Percentiles rank a stretch among this genome's conserved stretches.
Conservation (phyloP, 2,329 filamentous ascomycete genomes). For the Penicillium sp. region DNA sequence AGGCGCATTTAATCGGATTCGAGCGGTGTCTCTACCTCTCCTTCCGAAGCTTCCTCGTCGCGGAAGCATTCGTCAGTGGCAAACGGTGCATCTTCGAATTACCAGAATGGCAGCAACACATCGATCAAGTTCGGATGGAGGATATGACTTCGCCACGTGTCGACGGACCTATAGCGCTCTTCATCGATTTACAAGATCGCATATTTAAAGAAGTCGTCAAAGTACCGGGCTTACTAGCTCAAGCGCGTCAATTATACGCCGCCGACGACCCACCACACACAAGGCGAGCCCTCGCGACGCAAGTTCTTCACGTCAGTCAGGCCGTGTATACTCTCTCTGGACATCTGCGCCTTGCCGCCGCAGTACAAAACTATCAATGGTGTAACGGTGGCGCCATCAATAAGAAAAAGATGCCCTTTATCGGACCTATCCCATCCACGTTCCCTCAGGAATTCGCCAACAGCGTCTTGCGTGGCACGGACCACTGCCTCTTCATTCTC, state of each 20-base stretch:
- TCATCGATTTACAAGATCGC: slow-evolving; percentile 31
- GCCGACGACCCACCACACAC: slow-evolving; percentile 4
- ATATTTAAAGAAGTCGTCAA: slow-evolving; percentile 32
- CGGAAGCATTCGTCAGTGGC: slow-evolving; percentile 36
- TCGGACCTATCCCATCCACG: slow-evolving; percentile 28
- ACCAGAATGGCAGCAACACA: slow-evolving; percentile 37
- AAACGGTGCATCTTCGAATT: slow-evolving; percentile 37
- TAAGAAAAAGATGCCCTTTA: slow-evolving; percentile 17
- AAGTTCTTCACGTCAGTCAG: slow-evolving; percentile 11
- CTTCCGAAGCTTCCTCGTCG: slow-evolving; percentile 41
- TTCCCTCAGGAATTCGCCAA: slow-evolving; percentile 31
- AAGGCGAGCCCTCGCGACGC: slow-evolving; percentile 4
- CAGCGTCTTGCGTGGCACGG: slow-evolving; percentile 27
- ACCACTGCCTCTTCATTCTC: slow-evolving; percentile 23
- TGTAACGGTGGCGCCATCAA: not conserved
- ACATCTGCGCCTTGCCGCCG: slow-evolving; percentile 23
- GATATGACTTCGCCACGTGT: slow-evolving; percentile 27
- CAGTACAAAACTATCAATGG: slow-evolving; percentile 18
- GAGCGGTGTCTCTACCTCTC: slow-evolving; percentile 40
- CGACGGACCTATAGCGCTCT: slow-evolving; percentile 26
- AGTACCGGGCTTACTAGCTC: slow-evolving; percentile 26
- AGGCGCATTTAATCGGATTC: slow-evolving; percentile 35
- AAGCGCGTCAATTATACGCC: slow-evolving; percentile 17
- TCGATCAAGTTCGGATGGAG: slow-evolving; percentile 34
- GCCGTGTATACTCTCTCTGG: slow-evolving; percentile 10